Base-by-base conservation (phyloP, 2,329 filamentous ascomycete species). In the Tympanopsis confertula region DNA sequence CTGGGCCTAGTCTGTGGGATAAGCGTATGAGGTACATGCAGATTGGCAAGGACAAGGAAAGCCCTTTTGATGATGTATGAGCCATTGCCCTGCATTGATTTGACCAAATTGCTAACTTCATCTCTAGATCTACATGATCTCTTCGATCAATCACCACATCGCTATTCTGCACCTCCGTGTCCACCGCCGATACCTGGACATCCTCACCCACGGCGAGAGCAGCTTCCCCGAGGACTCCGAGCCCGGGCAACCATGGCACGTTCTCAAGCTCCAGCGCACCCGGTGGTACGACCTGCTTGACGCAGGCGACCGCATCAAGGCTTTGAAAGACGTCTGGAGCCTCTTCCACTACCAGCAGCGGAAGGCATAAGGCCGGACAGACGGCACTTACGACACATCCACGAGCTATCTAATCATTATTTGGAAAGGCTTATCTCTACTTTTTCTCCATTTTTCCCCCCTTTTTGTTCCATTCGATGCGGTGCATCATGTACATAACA, bases 101-200 rank as follows among this genome's bases (percentile, higher is more conserved):
- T 3, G 10, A 37, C 35, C 10, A n/a, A 7, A 26, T 35, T 5
- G 19, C 33, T 26, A 24, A 26, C 20, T 36, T 13, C 28, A 29
- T 39, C 37, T 39, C 26, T 47, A 78, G 71, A 64, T 78, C 37
- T 78, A 72, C 53, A 66, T 78, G 62, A 48, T 78, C 35, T 78
- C 74, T 12, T 71, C 71, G 18, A 58, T 78, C 44, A 78, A 78
- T 50, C 74, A 77, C 53, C 75, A 80, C 45, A 61, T 78, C 42
- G 66, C 69, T 39, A 65, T 80, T 35, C 50, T 79, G 38, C 72
- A 71, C 45, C 58, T 79, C 35, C 68, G 65, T 20, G 62, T 79
- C 33, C 73, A 78, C 50, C 55, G 57, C 18, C 57, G 62, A 15
- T 79, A 79, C 49, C 50, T 76, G 22, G 63, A 69, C n/a, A 66